Evolutionary conservation across 1,284 basidiomycete species (phyloP).

Genomic region (Bondarzewia mesenterica): DNA sequence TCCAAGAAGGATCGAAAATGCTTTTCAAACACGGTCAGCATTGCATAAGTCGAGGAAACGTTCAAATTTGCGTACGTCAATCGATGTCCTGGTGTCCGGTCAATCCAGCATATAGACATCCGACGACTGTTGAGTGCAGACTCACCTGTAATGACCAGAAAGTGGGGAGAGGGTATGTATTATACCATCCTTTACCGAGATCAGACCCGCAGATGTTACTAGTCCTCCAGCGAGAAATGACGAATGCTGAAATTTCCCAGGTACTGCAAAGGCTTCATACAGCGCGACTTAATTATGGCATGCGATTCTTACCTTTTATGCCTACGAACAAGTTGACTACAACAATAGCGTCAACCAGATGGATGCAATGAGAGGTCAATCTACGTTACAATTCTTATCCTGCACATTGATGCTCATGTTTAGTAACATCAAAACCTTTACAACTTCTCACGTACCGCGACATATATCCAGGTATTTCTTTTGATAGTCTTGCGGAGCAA

Average conservation of each 20-base stretch:
- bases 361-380: not conserved
- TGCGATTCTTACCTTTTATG: slow-evolving; percentile 42
- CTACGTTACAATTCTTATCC: slow-evolving; percentile 41
- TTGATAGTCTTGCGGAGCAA: slow-evolving; percentile 53
- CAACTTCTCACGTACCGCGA: slow-evolving; percentile 42
- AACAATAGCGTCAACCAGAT: not conserved
- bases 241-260: slow-evolving; percentile 66
- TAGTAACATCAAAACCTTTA: not conserved
- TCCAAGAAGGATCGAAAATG: slow-evolving; percentile 61
- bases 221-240: slow-evolving; percentile 53
- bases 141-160: slow-evolving; percentile 59
- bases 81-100: slow-evolving; percentile 41
- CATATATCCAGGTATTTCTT: slow-evolving; percentile 66
- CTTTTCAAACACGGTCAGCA: slow-evolving; percentile 22
- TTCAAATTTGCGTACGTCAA: slow-evolving; percentile 28
- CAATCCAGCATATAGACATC: too few species aligned
- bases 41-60: not conserved
- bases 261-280: slow-evolving; percentile 20
- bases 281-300: not conserved
- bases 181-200: slow-evolving; percentile 57
- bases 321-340: slow-evolving; percentile 65
- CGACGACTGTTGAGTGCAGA: slow-evolving; percentile 2
- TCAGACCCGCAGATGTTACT: slow-evolving; percentile 61
- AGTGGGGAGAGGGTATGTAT: slow-evolving; percentile 61
- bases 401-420: slow-evolving; percentile 12